Evolutionary conservation across 2,329 filamentous ascomycete species (phyloP), one percentile per base, ranked within the genome.

Genomic region (Verticillium klebahnii): DNA sequence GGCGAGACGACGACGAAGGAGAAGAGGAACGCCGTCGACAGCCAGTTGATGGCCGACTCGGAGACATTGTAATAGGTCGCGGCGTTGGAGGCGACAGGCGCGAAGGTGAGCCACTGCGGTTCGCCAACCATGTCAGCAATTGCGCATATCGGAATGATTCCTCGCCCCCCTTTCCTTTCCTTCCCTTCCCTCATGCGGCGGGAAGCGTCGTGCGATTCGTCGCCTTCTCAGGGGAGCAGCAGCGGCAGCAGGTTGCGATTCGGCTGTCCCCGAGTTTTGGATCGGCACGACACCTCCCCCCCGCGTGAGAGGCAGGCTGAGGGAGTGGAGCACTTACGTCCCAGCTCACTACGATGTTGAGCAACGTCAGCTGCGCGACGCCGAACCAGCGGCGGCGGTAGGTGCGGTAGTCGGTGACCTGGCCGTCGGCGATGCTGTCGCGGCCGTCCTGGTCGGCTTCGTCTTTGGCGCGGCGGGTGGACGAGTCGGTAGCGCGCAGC

Each of bases 271-370:
- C 23, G 23, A 23, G 23, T 2, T 23, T 2, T 23, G 23, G 23
- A 23, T 23, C 23, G 23, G 23, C 23, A 23, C 23, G 23, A 17
- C 52, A 15, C 15, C 2, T 2, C 4, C 34, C 34, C 9, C 34
- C 9, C 34, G 12, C 4, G 31, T 17, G 8, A 31, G 39, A 61
- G 54, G 34, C 15, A 40, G 37, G 37, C 14, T n/a, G 25, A 56
- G 32, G 45, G 39, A 32, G 39, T 58, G 25, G 58, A n/a, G 19
- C 23, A 88, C 92, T 82, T 83, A 95, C 92, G 85, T 96, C 92
- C 94, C 94, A 98, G 71, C 91, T 96, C 52, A 97, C 89, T 64
- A 98, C 86, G 61, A 97, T 89, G 73, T 98, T 99, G 76, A 98
- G 80, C 69, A 98, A 76, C 7, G 93, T 89, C 71, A 98, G 77